Evolutionary conservation across 345 rosid genomes (phyloP).

Genomic region (Linum trigynum): DNA sequence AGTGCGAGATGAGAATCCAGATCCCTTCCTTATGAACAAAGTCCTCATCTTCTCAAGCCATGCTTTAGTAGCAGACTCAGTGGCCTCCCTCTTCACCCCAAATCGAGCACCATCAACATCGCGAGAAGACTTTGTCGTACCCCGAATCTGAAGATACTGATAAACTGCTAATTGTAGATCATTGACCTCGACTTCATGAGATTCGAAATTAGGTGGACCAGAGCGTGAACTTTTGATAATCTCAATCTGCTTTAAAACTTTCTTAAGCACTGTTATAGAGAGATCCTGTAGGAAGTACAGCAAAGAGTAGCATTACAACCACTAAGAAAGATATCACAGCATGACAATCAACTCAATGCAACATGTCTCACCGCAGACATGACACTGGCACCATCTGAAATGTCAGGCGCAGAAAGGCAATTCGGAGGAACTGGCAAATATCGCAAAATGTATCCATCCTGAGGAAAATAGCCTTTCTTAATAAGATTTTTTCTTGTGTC

Average conservation of each 20-base stretch:
- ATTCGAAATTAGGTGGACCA: constrained; percentile 74
- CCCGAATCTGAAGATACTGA: constrained; percentile 70
- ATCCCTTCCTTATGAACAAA: constrained; percentile 79
- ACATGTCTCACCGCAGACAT: constrained; percentile 73
- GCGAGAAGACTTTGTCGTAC: constrained; percentile 60
- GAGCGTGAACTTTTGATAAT: constrained; percentile 63
- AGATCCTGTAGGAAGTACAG: constrained; percentile 50
- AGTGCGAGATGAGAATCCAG: constrained; percentile 90
- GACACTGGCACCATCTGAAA: constrained; percentile 68
- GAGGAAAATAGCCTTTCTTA: constrained; percentile 78
- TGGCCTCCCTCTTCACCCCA: constrained; percentile 46
- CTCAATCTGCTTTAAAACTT: constrained; percentile 65
- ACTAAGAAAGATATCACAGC: constrained; percentile 4
- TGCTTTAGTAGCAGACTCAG: constrained; percentile 62
- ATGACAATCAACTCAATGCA: constrained; percentile 3
- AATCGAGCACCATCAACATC: constrained; percentile 42
- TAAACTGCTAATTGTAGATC: constrained; percentile 63
- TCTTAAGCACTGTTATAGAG: constrained; percentile 59
- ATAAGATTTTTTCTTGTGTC: constrained; percentile 65
- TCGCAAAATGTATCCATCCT: constrained; percentile 72
- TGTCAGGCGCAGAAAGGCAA: constrained; percentile 80
- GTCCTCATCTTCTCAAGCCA: constrained; percentile 92
- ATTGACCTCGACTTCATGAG: constrained; percentile 66
- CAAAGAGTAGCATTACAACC: constrained; percentile 3
- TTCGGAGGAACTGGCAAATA: constrained; percentile 92